Conservation (phyloP, 345 rosid genomes). For the Boechera divaricarpa region DNA sequence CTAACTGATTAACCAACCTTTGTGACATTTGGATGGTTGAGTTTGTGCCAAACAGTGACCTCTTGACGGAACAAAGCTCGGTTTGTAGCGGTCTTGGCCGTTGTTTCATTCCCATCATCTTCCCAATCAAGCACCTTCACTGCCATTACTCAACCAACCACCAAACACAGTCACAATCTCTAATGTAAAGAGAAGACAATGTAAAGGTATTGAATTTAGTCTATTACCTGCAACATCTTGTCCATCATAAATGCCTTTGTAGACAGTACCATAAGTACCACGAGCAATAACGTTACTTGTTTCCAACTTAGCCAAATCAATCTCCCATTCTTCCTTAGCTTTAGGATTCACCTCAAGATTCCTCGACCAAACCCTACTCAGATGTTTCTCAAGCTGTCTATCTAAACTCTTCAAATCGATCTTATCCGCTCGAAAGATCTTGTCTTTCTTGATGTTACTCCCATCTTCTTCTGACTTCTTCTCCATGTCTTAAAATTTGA, state of each 20-base stretch:
- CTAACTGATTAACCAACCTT: conserved; percentile 52
- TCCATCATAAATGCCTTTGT: conserved; percentile 68
- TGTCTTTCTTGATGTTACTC: conserved; percentile 55
- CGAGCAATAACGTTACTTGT: conserved; percentile 63
- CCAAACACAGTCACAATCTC: conserved; percentile 20
- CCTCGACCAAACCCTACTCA: conserved; percentile 84
- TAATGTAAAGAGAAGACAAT: conserved; percentile 1
- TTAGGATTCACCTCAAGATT: conserved; percentile 56
- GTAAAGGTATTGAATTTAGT: neutral
- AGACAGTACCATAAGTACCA: conserved; percentile 90
- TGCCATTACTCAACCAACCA: conserved; percentile 38
- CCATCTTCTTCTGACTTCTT: conserved; percentile 38
- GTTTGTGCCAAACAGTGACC: conserved; percentile 98
- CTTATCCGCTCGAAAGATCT: conserved; percentile 77
- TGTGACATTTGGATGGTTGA: conserved; percentile 89
- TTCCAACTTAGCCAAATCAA: conserved; percentile 79
- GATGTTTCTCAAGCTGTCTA: conserved; percentile 86
- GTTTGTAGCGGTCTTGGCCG: conserved; percentile 66
- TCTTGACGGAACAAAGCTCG: conserved; percentile 85
- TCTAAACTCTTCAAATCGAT: conserved; percentile 90
- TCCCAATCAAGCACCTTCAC: conserved; percentile 97
- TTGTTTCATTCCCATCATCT: conserved; percentile 66
- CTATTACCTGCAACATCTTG: conserved; percentile 87
- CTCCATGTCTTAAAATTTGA: conserved; percentile 33
- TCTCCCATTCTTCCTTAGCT: conserved; percentile 90